Evolutionary conservation across 805 yeast genomes (phyloP).

Genomic region (Wickerhamiella domercqiae): DNA sequence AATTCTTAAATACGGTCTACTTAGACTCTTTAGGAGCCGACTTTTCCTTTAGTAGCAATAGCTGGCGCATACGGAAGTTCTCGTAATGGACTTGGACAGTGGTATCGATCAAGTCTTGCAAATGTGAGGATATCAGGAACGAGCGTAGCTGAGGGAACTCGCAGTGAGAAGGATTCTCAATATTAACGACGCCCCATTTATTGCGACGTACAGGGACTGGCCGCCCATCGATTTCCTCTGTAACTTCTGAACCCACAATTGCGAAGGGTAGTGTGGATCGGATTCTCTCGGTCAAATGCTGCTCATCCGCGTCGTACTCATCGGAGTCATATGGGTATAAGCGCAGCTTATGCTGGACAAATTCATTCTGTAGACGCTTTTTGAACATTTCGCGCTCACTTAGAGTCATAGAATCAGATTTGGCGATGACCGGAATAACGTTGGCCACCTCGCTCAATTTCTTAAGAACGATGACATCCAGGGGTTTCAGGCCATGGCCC

Average conservation of each 20-base stretch:
- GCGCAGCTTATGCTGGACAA: constrained; percentile 52
- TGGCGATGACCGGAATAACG: constrained; percentile 91
- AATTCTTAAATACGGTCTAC: no score
- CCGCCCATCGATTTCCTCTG: constrained; percentile 61
- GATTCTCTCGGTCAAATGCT: constrained; percentile 21
- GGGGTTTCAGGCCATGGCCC: constrained; percentile 64
- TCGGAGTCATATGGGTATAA: constrained; percentile 67
- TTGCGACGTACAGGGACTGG: constrained; percentile 80
- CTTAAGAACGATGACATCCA: constrained; percentile 70
- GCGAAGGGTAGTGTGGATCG: constrained; percentile 62
- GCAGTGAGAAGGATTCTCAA: constrained; percentile 89
- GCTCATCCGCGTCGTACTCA: constrained; percentile 27
- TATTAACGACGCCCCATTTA: constrained; percentile 84
- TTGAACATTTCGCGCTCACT: constrained; percentile 73
- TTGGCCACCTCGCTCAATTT: constrained; percentile 80
- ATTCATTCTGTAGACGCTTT: constrained; percentile 56
- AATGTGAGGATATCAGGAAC: constrained; percentile 85
- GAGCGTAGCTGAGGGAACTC: constrained; percentile 91
- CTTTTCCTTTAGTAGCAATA: constrained; percentile 84
- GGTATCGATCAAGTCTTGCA: constrained; percentile 89
- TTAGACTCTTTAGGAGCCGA: constrained; percentile 17
- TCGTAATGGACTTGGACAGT: constrained; percentile 83
- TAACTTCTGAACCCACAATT: constrained; percentile 76
- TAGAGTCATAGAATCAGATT: constrained; percentile 75
- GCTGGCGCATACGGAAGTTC: constrained; percentile 82